Evolutionary conservation across 768 basidiomycete species (phyloP).

Genomic region (Pleurotus eryngii): DNA sequence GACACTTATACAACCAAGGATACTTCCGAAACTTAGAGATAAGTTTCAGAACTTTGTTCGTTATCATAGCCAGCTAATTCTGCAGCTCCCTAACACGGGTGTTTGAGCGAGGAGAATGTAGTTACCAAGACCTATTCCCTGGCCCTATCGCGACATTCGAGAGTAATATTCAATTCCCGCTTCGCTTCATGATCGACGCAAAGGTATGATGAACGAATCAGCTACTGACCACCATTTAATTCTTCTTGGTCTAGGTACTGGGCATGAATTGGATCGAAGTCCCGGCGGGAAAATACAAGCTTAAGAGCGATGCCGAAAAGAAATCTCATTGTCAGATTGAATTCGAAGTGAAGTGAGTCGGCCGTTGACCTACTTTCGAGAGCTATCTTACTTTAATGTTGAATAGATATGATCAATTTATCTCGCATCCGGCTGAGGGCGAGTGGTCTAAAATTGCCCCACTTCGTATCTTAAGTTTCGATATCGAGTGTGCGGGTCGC

Average conservation of each 20-base stretch:
- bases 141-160: constrained; percentile 73
- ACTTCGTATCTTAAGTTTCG: constrained; percentile 91
- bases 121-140: constrained; percentile 57
- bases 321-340: constrained; percentile 89
- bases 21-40: constrained; percentile 89
- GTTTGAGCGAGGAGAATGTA: constrained; percentile 74
- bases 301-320: constrained; percentile 54
- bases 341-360: constrained; percentile 63
- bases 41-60: constrained; percentile 36
- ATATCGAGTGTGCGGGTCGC: constrained; percentile 98
- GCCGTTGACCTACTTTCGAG: background rate
- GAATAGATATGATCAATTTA: constrained; percentile 75
- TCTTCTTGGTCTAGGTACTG: constrained; percentile 56
- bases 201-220: constrained; percentile 47
- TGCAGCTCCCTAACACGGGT: constrained; percentile 35
- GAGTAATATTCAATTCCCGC: constrained; percentile 87
- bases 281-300: constrained; percentile 73
- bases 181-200: constrained; percentile 98
- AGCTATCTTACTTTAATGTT: background rate
- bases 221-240: background rate
- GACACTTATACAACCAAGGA: constrained; percentile 66
- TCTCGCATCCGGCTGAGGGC: constrained; percentile 90
- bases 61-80: background rate
- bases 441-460: constrained; percentile 92
- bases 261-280: constrained; percentile 99